Percentiles rank a stretch among this genome's conserved stretches.
These are phyloP conservation scores for Diatrype stigma DNA, from an alignment of 2,329 filamentous ascomycete genomes.

Conservation along the genomic window DNA sequence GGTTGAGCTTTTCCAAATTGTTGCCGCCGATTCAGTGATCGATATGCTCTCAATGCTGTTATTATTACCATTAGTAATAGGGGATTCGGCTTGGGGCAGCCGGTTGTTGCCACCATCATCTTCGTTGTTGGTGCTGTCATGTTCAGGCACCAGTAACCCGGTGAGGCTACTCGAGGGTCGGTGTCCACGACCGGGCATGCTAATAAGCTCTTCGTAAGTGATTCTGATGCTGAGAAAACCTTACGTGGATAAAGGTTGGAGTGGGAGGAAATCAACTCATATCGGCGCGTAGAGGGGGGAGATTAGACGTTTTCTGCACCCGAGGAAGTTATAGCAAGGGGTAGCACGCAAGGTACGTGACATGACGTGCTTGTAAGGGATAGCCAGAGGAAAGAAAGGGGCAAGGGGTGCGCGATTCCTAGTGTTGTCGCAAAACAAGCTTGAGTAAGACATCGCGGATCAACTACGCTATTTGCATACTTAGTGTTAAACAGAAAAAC, in stretches of 20 bases:
- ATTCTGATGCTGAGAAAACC: too few species aligned
- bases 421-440: slow-evolving; percentile 15
- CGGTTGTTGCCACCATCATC: too few species aligned
- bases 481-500: not conserved
- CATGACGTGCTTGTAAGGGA: too few species aligned
- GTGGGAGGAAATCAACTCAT: not conserved
- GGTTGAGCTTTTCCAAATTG: slow-evolving; percentile 12
- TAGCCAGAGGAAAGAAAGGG: not conserved
- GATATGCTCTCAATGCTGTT: too few species aligned
- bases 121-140: slow-evolving; percentile 3
- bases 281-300: not conserved
- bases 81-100: slow-evolving; percentile 1
- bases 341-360: slow-evolving; percentile 10
- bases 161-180: slow-evolving; percentile 19
- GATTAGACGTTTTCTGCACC: not conserved
- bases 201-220: slow-evolving; percentile 4
- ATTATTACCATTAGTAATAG: too few species aligned
- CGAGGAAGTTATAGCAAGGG: slow-evolving; percentile 13
- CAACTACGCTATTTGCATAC: slow-evolving; percentile 2
- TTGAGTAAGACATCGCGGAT: slow-evolving; percentile 11
- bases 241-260: not conserved
- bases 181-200: slow-evolving; percentile 15
- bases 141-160: slow-evolving; percentile 15
- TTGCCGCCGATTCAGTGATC: slow-evolving; percentile 5
- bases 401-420: not conserved